A percentile compares a stretch with the other conserved stretches of the same genome.
Conservation (phyloP, 306 rosid species). For the Pyrus communis region DNA sequence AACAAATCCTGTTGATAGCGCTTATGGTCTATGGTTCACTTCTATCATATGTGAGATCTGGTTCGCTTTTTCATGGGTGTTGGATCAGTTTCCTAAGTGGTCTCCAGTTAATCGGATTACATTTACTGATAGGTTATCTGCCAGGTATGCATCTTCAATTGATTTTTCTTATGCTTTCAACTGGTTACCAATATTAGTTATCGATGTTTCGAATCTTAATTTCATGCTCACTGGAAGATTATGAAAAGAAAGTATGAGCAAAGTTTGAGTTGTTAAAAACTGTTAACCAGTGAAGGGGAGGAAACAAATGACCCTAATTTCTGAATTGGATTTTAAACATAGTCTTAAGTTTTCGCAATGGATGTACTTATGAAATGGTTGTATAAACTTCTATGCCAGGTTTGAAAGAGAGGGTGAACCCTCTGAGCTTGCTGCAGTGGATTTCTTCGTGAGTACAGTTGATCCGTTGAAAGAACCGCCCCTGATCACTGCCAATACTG, state of each 20-base stretch:
- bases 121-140: constrained; percentile 57
- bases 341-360: constrained; percentile 3
- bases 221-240: no score
- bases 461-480: constrained; percentile 99
- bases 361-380: constrained; percentile 8
- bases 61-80: constrained; percentile 94
- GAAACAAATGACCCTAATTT: no score
- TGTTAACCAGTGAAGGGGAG: no score
- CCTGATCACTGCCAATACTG: constrained; percentile 85
- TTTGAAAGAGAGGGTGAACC: constrained; percentile 82
- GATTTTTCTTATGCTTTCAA: not conserved
- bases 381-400: constrained; percentile 36
- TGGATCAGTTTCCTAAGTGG: constrained; percentile 99
- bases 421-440: constrained; percentile 89
- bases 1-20: constrained; percentile 89
- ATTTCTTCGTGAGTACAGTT: constrained; percentile 97
- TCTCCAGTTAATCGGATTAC: constrained; percentile 73
- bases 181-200: not conserved
- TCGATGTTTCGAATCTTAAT: not conserved
- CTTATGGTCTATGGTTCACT: constrained; percentile 93
- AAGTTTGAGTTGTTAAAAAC: no score
- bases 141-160: constrained; percentile 48
- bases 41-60: constrained; percentile 94
- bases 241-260: no score
- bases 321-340: not conserved